A percentile compares a stretch with the other conserved stretches of the same genome.
These are phyloP conservation scores for Sugiyamaella sp. DNA, from an alignment of 1,139 yeast species.

Conservation along the genomic window DNA sequence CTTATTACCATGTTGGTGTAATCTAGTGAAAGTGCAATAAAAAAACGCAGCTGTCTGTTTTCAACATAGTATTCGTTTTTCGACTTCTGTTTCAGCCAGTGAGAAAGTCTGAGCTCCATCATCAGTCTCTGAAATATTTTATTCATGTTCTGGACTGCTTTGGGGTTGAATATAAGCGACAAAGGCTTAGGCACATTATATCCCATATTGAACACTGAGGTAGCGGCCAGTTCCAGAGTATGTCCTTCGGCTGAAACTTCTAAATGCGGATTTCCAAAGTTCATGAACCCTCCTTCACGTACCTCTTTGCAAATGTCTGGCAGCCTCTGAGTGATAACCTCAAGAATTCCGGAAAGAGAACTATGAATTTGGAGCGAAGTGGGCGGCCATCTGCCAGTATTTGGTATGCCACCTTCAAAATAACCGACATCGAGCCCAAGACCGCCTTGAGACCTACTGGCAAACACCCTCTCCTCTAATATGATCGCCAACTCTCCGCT, in stretches of 20 bases:
- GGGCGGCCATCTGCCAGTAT: conserved; percentile 30
- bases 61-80: neutral
- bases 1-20: conserved; percentile 11
- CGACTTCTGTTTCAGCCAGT: conserved; percentile 22
- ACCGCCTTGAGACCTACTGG: conserved; percentile 11
- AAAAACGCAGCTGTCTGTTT: conserved; percentile 22
- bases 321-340: conserved; percentile 15
- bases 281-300: conserved; percentile 22
- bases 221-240: neutral
- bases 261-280: conserved; percentile 30
- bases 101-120: conserved; percentile 23
- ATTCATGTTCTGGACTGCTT: conserved; percentile 20
- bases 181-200: conserved; percentile 32
- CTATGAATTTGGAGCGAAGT: conserved; percentile 26
- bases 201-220: conserved; percentile 8
- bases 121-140: conserved; percentile 27
- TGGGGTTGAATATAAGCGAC: conserved; percentile 23
- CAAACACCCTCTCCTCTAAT: conserved; percentile 29
- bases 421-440: conserved; percentile 20
- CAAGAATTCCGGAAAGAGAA: conserved; percentile 26
- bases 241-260: conserved; percentile 6
- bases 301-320: conserved; percentile 17
- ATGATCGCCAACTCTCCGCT: conserved; percentile 27
- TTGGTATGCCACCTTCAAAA: neutral
- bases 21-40: conserved; percentile 20